A percentile compares a stretch with the other conserved stretches of the same genome.
phyloP scores from a whole-genome alignment of 345 rosid species.

The Geranium brycei region DNA sequence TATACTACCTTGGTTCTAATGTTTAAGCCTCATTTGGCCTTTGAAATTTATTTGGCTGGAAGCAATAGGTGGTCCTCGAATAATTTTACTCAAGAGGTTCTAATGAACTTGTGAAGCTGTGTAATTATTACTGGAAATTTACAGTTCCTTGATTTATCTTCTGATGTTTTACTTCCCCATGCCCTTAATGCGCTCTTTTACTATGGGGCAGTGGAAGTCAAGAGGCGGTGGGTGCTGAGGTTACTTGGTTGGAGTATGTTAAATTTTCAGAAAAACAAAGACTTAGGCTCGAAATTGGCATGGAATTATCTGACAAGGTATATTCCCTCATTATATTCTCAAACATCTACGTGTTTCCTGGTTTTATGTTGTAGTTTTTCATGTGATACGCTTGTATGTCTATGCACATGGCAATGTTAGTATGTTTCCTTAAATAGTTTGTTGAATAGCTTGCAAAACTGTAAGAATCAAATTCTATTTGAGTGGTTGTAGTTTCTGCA shows the following conservation, averaged over 20 bases:
- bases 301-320: conserved; percentile 70
- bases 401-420: neutral
- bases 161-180: neutral
- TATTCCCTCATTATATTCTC: neutral
- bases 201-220: conserved; percentile 47
- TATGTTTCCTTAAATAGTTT: neutral
- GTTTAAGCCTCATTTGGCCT: neutral
- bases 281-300: conserved; percentile 69
- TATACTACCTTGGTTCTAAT: neutral
- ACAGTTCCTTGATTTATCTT: neutral
- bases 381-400: neutral
- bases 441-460: neutral
- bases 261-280: conserved; percentile 70
- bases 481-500: neutral
- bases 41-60: neutral
- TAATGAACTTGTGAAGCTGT: neutral
- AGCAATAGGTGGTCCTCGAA: neutral
- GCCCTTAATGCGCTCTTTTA: conserved; percentile 3
- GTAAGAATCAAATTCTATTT: neutral
- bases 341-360: neutral
- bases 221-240: conserved; percentile 79
- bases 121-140: neutral
- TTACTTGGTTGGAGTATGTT: conserved; percentile 45
- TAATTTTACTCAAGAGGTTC: no score
- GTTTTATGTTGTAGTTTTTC: neutral